Evolutionary conservation across 352 stramenopile genomes (phyloP).

Genomic region (Globisporangium megalacanthum): DNA sequence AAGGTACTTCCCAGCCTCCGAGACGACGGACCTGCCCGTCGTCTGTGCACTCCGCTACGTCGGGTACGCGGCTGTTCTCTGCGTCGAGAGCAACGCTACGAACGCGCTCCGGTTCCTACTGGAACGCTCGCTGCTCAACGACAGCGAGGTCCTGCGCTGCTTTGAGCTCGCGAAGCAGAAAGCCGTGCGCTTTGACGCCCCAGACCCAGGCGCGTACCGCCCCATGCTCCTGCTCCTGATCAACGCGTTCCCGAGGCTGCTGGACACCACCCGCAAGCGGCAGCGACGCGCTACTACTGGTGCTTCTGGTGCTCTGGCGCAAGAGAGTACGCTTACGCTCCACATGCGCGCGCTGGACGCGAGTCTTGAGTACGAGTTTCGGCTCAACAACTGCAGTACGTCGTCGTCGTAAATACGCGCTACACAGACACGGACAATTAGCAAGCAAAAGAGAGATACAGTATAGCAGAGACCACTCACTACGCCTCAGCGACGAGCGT

Average conservation of each 20-base stretch:
- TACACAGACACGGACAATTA: too few species aligned
- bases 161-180: slow-evolving; percentile 28
- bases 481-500: too few species aligned
- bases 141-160: slow-evolving; percentile 32
- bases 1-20: slow-evolving; percentile 23
- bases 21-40: slow-evolving; percentile 17
- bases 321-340: slow-evolving; percentile 1
- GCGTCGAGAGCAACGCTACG: slow-evolving; percentile 38
- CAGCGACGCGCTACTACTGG: neutral
- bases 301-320: slow-evolving; percentile 3
- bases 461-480: neutral
- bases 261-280: slow-evolving; percentile 17
- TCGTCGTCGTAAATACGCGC: neutral
- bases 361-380: slow-evolving; percentile 53
- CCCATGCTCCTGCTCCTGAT: slow-evolving; percentile 36
- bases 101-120: slow-evolving; percentile 27
- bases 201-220: slow-evolving; percentile 26
- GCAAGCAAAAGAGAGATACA: neutral
- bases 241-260: slow-evolving; percentile 17
- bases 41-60: slow-evolving; percentile 36
- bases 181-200: slow-evolving; percentile 22
- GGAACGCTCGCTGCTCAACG: slow-evolving; percentile 21
- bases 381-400: slow-evolving; percentile 15
- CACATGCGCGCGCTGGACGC: slow-evolving; percentile 32
- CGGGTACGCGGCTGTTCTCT: slow-evolving; percentile 30